A percentile compares a stretch with the other conserved stretches of the same genome.
Conservation (phyloP, 371 early-diverging fungal species). For the Mucor piriformis region DNA sequence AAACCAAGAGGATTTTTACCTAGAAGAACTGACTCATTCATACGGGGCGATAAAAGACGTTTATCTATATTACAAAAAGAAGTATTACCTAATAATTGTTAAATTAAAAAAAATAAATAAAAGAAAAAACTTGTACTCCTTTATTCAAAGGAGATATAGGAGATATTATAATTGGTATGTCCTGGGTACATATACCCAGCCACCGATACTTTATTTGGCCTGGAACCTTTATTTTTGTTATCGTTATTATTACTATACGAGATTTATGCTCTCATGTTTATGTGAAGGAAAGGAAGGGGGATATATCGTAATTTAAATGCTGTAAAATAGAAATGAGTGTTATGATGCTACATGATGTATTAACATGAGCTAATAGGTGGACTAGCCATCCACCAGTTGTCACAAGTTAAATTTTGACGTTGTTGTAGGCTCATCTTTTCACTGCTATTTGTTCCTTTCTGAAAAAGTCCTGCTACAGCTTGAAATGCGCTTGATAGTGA, state of each 20-base stretch:
- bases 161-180: neutral
- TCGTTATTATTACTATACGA: neutral
- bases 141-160: too few relatives aligned
- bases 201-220: neutral
- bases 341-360: neutral
- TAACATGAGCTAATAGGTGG: slow-evolving; percentile 15
- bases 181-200: neutral
- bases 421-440: slow-evolving; percentile 11
- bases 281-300: neutral
- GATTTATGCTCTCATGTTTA: neutral
- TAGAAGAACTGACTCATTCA: slow-evolving; percentile 56
- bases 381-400: slow-evolving; percentile 21
- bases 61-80: slow-evolving; percentile 32
- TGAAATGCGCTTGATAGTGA: slow-evolving; percentile 19
- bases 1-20: slow-evolving; percentile 64
- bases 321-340: neutral
- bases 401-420: slow-evolving; percentile 12
- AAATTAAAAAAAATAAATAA: too few relatives aligned
- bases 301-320: neutral
- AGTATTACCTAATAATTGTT: slow-evolving; percentile 1
- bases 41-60: slow-evolving; percentile 34
- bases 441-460: slow-evolving; percentile 4
- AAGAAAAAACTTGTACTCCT: too few relatives aligned
- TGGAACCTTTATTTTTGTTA: neutral
- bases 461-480: slow-evolving; percentile 19